These are phyloP conservation scores for Pelargonium cotyledonis DNA, from an alignment of 441 rosid genomes.

Conservation along the genomic window DNA sequence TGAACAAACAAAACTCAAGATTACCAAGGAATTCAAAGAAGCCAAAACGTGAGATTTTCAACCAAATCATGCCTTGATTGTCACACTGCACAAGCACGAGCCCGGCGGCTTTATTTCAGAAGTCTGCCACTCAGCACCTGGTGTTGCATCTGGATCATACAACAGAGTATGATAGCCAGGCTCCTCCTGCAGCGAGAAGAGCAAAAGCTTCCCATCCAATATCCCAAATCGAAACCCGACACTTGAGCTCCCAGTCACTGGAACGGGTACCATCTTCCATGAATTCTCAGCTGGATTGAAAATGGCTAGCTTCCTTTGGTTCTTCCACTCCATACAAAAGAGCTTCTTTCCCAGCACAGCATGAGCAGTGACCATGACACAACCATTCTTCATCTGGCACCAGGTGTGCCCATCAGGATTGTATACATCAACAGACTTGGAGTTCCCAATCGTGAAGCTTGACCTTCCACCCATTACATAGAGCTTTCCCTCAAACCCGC, in stretches of 20 bases:
- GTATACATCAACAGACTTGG: slow-evolving; percentile 72
- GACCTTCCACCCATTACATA: slow-evolving; percentile 98
- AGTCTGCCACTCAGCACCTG: slow-evolving; percentile 69
- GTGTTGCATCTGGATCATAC: slow-evolving; percentile 69
- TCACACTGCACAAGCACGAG: not conserved
- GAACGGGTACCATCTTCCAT: slow-evolving; percentile 81
- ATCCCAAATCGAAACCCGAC: slow-evolving; percentile 74
- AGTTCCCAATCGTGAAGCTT: slow-evolving; percentile 88
- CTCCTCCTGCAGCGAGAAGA: slow-evolving; percentile 56
- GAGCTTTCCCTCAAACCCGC: slow-evolving; percentile 73
- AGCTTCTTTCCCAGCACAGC: slow-evolving; percentile 74
- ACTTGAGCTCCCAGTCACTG: slow-evolving; percentile 71
- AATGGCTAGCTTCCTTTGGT: slow-evolving; percentile 74
- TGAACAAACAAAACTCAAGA: too few relatives aligned
- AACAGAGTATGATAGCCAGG: slow-evolving; percentile 53
- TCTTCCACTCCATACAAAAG: slow-evolving; percentile 92
- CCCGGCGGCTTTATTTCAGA: not conserved
- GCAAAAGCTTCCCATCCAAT: slow-evolving; percentile 63
- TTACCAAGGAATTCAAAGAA: not conserved
- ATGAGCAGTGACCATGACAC: slow-evolving; percentile 94
- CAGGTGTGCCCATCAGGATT: slow-evolving; percentile 59
- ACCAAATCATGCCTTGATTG: slow-evolving; percentile 1
- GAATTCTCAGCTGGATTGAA: slow-evolving; percentile 61
- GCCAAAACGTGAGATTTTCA: not conserved
- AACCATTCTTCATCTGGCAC: slow-evolving; percentile 79